A percentile compares a stretch with the other conserved stretches of the same genome.
phyloP scores from a whole-genome alignment of 2,329 filamentous ascomycete species.

The Botrytis cinerea region DNA sequence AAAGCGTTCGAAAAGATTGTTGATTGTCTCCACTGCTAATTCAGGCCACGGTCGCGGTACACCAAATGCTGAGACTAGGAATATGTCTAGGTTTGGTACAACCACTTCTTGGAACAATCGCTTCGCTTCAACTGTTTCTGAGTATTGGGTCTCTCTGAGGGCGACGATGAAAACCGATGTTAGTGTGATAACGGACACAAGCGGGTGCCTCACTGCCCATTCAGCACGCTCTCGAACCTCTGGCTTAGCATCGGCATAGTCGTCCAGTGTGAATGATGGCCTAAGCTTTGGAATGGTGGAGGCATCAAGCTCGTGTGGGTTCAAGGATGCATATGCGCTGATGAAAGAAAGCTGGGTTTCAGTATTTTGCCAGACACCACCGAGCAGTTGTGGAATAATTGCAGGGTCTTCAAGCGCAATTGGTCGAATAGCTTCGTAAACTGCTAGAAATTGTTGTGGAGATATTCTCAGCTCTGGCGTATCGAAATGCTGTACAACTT shows the following conservation, averaged over 20 bases:
- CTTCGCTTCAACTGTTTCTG: conserved; percentile 63
- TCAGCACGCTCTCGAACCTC: conserved; percentile 61
- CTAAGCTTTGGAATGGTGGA: conserved; percentile 81
- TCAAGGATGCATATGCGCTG: conserved; percentile 78
- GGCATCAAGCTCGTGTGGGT: conserved; percentile 75
- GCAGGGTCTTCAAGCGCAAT: conserved; percentile 68
- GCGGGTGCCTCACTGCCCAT: conserved; percentile 76
- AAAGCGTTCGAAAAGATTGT: conserved; percentile 80
- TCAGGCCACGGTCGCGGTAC: conserved; percentile 76
- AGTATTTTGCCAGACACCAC: conserved; percentile 80
- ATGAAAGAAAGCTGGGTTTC: conserved; percentile 94
- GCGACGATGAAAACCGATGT: conserved; percentile 67
- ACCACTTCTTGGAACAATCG: conserved; percentile 67
- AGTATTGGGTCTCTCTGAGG: conserved; percentile 60
- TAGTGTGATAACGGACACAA: conserved; percentile 85
- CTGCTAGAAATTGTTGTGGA: conserved; percentile 73
- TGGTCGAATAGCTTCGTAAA: conserved; percentile 78
- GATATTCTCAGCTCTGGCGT: conserved; percentile 75
- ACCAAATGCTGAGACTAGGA: conserved; percentile 75
- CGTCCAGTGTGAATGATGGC: conserved; percentile 69
- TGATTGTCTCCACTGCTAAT: conserved; percentile 73
- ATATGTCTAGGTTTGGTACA: conserved; percentile 74
- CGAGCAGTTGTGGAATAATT: conserved; percentile 89
- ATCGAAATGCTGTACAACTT: conserved; percentile 79
- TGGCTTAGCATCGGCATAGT: conserved; percentile 62